Evolutionary conservation across 345 rosid species (phyloP).

Genomic region (Eucalyptus caleyi): DNA sequence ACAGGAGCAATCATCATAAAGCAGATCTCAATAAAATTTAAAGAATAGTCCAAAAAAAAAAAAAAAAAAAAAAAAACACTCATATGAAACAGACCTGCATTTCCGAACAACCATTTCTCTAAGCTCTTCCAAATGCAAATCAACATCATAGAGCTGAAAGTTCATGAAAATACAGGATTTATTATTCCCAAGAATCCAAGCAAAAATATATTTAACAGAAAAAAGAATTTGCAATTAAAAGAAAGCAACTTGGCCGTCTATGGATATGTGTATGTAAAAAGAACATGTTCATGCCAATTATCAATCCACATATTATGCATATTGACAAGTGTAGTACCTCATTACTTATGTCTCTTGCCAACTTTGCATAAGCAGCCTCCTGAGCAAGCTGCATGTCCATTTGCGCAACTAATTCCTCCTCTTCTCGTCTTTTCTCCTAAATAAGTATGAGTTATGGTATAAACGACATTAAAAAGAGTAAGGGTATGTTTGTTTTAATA

Average conservation of each 20-base stretch:
- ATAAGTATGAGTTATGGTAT: background rate
- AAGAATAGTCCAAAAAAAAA: background rate
- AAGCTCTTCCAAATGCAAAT: constrained; percentile 56
- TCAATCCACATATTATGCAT: background rate
- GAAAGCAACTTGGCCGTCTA: background rate
- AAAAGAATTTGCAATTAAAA: background rate
- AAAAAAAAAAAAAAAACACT: background rate
- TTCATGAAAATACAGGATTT: background rate
- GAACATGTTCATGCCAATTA: background rate
- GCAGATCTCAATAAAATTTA: background rate
- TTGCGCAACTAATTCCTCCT: constrained; percentile 51
- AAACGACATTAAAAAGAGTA: background rate
- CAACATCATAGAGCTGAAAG: constrained; percentile 52
- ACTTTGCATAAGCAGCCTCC: constrained; percentile 68
- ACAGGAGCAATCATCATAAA: background rate
- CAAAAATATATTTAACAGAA: background rate
- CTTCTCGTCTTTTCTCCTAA: constrained; percentile 64
- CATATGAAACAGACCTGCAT: constrained; percentile 48
- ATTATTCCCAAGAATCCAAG: background rate
- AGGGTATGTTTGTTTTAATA: background rate
- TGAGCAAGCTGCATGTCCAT: constrained; percentile 52
- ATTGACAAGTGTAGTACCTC: constrained; percentile 20
- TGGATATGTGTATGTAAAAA: background rate
- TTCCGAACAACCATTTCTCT: constrained; percentile 48
- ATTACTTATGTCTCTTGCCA: constrained; percentile 51